Conservation (phyloP, 805 yeast species). For the Lipomyces sp. region DNA sequence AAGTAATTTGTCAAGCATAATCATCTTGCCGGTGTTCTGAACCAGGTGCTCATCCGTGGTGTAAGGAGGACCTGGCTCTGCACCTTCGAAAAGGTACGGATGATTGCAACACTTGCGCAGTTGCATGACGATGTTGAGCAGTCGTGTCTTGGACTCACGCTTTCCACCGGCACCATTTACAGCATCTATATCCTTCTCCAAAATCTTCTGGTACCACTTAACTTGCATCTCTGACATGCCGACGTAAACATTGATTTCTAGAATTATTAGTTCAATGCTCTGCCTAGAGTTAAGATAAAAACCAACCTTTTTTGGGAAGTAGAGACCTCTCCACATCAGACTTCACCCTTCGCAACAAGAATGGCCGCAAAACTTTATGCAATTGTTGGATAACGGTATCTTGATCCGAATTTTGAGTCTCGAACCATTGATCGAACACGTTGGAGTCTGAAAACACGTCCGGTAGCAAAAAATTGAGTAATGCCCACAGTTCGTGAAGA, state of each 20-base stretch:
- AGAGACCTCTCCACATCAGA: slow-evolving; percentile 91
- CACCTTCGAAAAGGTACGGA: slow-evolving; percentile 97
- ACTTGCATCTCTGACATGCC: slow-evolving; percentile 97
- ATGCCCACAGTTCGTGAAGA: slow-evolving; percentile 94
- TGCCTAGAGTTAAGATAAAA: background rate
- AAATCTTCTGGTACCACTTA: slow-evolving; percentile 83
- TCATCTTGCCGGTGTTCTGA: slow-evolving; percentile 88
- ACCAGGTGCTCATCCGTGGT: slow-evolving; percentile 94
- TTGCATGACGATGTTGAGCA: slow-evolving; percentile 95
- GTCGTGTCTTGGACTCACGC: slow-evolving; percentile 87
- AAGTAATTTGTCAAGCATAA: slow-evolving; percentile 80
- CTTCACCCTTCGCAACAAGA: slow-evolving; percentile 84
- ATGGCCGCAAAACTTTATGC: slow-evolving; percentile 87
- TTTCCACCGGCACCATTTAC: slow-evolving; percentile 96
- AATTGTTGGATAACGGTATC: slow-evolving; percentile 85
- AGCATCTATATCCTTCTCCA: slow-evolving; percentile 94
- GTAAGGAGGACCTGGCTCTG: slow-evolving; percentile 97
- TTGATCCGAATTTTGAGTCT: slow-evolving; percentile 59
- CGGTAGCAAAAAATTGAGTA: slow-evolving; percentile 85
- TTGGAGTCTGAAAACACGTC: slow-evolving; percentile 93
- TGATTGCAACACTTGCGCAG: slow-evolving; percentile 95
- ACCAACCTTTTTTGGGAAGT: slow-evolving; percentile 69
- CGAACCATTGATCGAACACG: slow-evolving; percentile 92
- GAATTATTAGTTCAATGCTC: background rate
- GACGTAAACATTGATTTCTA: slow-evolving; percentile 81